Evolutionary conservation across 2,329 filamentous ascomycete species (phyloP).

Genomic region (Pseudogymnoascus sp.): DNA sequence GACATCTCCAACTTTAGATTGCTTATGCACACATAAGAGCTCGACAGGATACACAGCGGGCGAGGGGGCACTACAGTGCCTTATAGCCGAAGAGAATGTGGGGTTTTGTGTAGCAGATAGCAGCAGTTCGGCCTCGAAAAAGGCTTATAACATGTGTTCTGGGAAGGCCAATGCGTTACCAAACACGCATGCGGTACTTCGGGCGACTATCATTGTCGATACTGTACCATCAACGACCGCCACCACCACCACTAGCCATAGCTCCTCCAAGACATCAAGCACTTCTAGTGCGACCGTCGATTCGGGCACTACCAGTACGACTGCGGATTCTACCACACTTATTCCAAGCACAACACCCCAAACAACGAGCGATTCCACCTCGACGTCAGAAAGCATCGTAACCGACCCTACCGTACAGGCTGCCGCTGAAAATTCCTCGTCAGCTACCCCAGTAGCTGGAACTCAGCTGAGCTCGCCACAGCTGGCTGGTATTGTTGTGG

Average conservation of each 20-base stretch:
- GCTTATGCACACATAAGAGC: constrained; percentile 54
- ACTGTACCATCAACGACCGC: constrained; percentile 23
- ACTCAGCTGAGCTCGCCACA: constrained; percentile 34
- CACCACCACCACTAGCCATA: constrained; percentile 12
- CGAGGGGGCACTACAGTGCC: constrained; percentile 62
- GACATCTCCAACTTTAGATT: constrained; percentile 44
- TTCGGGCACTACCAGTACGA: constrained; percentile 15
- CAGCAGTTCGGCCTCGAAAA: constrained; percentile 36
- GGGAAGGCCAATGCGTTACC: constrained; percentile 39
- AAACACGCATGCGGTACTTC: constrained; percentile 50
- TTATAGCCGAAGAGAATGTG: constrained; percentile 42
- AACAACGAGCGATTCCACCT: not conserved
- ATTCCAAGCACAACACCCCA: constrained; percentile 16
- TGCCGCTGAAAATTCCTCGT: not conserved
- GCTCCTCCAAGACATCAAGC: constrained; percentile 10
- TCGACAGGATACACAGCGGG: constrained; percentile 57
- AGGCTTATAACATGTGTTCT: constrained; percentile 51
- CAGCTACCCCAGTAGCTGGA: not conserved
- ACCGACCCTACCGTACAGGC: not conserved
- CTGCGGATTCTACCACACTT: constrained; percentile 15
- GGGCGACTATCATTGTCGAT: constrained; percentile 43
- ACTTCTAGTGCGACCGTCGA: constrained; percentile 14
- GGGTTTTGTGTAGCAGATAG: constrained; percentile 42
- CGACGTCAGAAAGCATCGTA: not conserved
- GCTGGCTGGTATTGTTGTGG: constrained; percentile 50